Percentiles rank a stretch among this genome's conserved stretches.
Conservation (phyloP, 495 filamentous ascomycete genomes). For the Tetracladium setigerum region DNA sequence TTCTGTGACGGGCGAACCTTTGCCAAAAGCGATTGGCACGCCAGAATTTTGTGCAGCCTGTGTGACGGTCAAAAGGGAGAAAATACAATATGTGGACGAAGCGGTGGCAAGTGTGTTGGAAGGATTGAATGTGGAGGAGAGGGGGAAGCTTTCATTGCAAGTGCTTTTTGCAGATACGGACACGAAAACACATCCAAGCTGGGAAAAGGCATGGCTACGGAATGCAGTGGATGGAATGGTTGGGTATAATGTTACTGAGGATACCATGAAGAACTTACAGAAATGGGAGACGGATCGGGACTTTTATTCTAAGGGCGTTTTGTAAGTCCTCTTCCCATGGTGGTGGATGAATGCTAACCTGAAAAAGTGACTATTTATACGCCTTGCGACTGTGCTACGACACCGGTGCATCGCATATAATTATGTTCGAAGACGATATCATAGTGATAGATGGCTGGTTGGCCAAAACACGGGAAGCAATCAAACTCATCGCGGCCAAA, state of each 20-base stretch:
- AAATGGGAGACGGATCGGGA: constrained; percentile 18
- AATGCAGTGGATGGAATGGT: constrained; percentile 14
- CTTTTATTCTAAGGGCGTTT: constrained; percentile 26
- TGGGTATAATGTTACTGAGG: constrained; percentile 17
- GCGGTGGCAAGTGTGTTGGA: constrained; percentile 30
- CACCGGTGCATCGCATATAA: constrained; percentile 33
- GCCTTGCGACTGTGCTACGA: constrained; percentile 30
- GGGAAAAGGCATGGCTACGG: constrained; percentile 3
- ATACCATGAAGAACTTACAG: constrained; percentile 14
- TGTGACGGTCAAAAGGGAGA: constrained; percentile 26
- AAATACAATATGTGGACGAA: constrained; percentile 27
- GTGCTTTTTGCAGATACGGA: constrained; percentile 28
- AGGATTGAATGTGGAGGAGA: constrained; percentile 27
- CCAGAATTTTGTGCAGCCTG: constrained; percentile 31
- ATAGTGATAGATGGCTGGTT: constrained; percentile 40
- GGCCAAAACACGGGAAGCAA: constrained; percentile 29
- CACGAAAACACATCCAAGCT: constrained; percentile 4
- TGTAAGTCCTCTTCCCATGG: constrained; percentile 11
- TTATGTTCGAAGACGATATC: constrained; percentile 43
- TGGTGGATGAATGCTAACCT: background rate
- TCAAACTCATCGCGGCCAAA: constrained; percentile 27
- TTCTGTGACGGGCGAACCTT: constrained; percentile 7
- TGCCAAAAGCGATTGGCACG: constrained; percentile 19
- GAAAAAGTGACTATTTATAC: constrained; percentile 34
- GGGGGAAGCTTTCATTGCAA: constrained; percentile 23